Base-by-base conservation (phyloP, 2,329 filamentous ascomycete genomes). In the Arthrobotrys sinensis region DNA sequence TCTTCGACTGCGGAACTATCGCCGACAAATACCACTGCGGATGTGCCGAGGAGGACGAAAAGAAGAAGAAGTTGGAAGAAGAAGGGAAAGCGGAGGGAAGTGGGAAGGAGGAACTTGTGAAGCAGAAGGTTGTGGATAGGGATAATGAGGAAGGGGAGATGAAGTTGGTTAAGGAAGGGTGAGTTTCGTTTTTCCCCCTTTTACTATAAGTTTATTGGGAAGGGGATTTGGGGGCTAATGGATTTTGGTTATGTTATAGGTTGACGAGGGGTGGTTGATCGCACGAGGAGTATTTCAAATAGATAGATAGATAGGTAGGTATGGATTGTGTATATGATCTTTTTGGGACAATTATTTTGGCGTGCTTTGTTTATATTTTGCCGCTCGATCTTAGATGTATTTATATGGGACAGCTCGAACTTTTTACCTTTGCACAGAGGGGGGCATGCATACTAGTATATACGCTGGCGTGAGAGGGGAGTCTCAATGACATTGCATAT, bases 1-100 rank as follows among this genome's bases (percentile, higher is more conserved):
- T 87, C 11, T 92, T 91, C 81, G 89, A 92, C 83, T 92, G 90
- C 81, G 88, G 86, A 73, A 88, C 90, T 34, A 90, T 92, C 82
- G 90, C 90, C 14, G 90, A 92, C 81, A 90, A 91, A 82, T 92
- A 92, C 84, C 90, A 92, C 82, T 92, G 90, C 82, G 90, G 90
- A 0, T 92, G 90, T 81, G 90, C 89, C 12, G 90, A 91, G n/a
- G 89, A 90, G 77, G 86, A 87, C 16, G 86, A 86, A 81, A 85
- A 87, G 28, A 82, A 82, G 80, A 85, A 84, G 81, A 82, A 82
- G 82, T 82, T 83, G 52, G 81, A 80, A 45, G 81, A 80, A 57
- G 83, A 52, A 11, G 48, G 46, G 46, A 32, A 14, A 16, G 81
- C 81, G 62, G 38, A 83, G 80, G 82, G 16, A 14, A n/a, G 52